These are phyloP conservation scores for Trichaptum fuscoviolaceum DNA, from an alignment of 768 basidiomycete genomes.

Conservation along the genomic window DNA sequence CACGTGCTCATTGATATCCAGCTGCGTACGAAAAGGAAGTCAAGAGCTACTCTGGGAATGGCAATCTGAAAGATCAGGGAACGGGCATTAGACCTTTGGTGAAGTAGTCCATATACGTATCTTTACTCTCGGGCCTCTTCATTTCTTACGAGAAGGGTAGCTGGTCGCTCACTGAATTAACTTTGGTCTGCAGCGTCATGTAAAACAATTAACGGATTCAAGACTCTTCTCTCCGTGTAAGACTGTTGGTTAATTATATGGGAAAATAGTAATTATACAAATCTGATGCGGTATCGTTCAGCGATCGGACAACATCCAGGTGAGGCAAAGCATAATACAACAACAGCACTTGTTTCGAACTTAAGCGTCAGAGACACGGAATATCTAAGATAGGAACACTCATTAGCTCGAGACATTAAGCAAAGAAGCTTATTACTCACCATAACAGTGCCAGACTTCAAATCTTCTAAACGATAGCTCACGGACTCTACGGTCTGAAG, in stretches of 20 bases:
- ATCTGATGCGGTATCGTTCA: neutral
- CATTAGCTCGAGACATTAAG: neutral
- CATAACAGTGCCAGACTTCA: slow-evolving; percentile 81
- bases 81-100: slow-evolving; percentile 39
- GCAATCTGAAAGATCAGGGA: slow-evolving; percentile 37
- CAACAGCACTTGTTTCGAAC: slow-evolving; percentile 2
- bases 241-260: neutral
- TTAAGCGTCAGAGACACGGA: slow-evolving; percentile 36
- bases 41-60: slow-evolving; percentile 29
- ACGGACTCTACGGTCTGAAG: slow-evolving; percentile 61
- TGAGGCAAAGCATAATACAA: neutral
- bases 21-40: slow-evolving; percentile 40
- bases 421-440: slow-evolving; percentile 31
- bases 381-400: slow-evolving; percentile 27
- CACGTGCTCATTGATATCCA: slow-evolving; percentile 11
- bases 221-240: neutral
- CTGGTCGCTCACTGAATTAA: neutral
- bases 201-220: neutral
- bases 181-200: neutral
- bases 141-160: neutral
- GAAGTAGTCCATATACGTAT: slow-evolving; percentile 25
- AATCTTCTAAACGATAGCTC: slow-evolving; percentile 86
- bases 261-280: neutral
- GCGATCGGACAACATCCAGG: neutral
- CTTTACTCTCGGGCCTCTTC: neutral